Evolutionary conservation across 257 asterid species (phyloP), one percentile per base, ranked within the genome.

Genomic region (Solanum peruvianum): DNA sequence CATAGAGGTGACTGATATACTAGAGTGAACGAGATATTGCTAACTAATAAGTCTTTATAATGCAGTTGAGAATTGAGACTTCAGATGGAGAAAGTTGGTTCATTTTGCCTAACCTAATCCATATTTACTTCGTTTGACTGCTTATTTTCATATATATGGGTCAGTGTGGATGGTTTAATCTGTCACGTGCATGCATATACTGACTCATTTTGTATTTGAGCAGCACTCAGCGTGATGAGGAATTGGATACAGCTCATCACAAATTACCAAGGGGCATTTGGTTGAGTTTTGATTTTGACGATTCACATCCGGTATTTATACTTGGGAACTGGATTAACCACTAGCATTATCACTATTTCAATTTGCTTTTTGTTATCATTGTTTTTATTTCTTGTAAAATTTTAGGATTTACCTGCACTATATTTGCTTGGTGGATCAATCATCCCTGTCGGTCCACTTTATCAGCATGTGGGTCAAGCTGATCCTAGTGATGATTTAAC

Each of bases 361-460:
- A 44, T 87, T 75, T 70, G 6, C 21, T 80, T 80, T 83, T 35
- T 7, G 49, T 25, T 42, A 42, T 37, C 62, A 21, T 76, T 82
- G 39, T 9, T 44, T 29, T 77, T 25, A 9, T 88, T 15, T 42
- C 87, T 84, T 47, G 16, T 86, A 83, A 82, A 88, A 18, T 81
- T 56, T 86, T 87, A 97, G 99, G 99, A 97, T 89, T 91, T 97
- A 88, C 99, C 99, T 16, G 96, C 94, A 49, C 83, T 97, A 52
- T 97, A 96, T 91, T 92, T 95, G 85, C 90, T 83, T 91, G 98
- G 99, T 85, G 99, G 99, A 93, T 97, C 98, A 39, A 96, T 97
- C 56, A 89, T 97, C 86, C 99, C 98, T 21, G 86, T 88, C 82
- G 96, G 90, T 86, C 94, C 93, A 76, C 93, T 91, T 58, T 81